phyloP scores from a whole-genome alignment of 2,329 filamentous ascomycete genomes.

The Scedosporium boydii region DNA sequence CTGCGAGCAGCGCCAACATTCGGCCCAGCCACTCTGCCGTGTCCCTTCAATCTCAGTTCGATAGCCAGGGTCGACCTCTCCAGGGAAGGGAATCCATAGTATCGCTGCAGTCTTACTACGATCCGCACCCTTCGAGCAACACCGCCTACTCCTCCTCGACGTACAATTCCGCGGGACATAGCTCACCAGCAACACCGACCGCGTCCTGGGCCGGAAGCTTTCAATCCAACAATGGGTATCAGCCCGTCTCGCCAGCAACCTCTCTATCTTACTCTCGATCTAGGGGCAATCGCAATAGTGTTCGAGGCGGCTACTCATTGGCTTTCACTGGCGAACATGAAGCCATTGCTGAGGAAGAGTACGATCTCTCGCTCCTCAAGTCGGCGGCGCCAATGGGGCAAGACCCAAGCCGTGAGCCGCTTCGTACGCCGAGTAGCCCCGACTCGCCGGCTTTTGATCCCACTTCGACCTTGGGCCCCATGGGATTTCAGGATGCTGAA shows the following conservation, averaged over 20 bases:
- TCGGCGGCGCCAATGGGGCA: constrained; percentile 30
- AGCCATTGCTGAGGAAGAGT: constrained; percentile 28
- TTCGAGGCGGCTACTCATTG: constrained; percentile 10
- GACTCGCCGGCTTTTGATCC: constrained; percentile 28
- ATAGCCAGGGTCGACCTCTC: constrained; percentile 1
- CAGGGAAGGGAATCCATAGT: constrained; percentile 28
- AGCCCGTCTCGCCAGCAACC: not conserved
- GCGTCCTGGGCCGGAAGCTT: constrained; percentile 1
- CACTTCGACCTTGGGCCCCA: constrained; percentile 34
- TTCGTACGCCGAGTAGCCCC: constrained; percentile 19
- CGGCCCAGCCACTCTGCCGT: not conserved
- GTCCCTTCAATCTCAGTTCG: constrained; percentile 3
- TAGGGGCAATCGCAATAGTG: constrained; percentile 14
- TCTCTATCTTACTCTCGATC: constrained; percentile 14
- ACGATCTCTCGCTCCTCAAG: constrained; percentile 32
- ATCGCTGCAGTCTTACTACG: constrained; percentile 25
- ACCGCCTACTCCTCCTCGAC: not conserved
- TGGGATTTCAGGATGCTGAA: constrained; percentile 30
- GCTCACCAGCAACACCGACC: not conserved
- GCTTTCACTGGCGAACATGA: constrained; percentile 9
- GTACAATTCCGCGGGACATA: not conserved
- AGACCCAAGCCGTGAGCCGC: constrained; percentile 21
- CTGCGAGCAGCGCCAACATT: not conserved
- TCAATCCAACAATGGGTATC: not conserved
- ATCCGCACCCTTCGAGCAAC: constrained; percentile 9